A percentile compares a stretch with the other conserved stretches of the same genome.
Evolutionary conservation across 495 filamentous ascomycete species (phyloP).

Genomic region (Bacidia rubella): DNA sequence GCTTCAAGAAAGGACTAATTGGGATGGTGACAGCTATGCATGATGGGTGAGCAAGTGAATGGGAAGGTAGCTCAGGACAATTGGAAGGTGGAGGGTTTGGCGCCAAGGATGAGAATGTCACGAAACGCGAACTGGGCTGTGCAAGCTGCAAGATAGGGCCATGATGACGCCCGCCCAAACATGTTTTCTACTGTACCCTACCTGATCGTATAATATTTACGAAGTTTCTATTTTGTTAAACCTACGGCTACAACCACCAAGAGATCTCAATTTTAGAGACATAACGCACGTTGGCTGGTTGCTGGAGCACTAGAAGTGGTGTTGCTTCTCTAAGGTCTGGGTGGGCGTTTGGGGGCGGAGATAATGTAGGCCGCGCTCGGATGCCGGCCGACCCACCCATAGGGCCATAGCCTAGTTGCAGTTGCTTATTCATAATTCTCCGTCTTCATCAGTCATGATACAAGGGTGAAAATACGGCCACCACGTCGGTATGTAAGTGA

Average conservation of each 20-base stretch:
- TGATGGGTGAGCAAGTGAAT: conserved; percentile 14
- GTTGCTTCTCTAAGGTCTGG: background rate
- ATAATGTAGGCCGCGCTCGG: background rate
- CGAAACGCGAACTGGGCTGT: background rate
- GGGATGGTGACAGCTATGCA: background rate
- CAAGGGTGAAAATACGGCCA: too few species aligned
- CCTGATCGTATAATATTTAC: too few species aligned
- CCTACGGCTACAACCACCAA: too few species aligned
- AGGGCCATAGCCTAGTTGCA: background rate
- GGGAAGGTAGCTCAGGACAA: conserved; percentile 15
- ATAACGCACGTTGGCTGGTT: background rate
- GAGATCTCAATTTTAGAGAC: background rate
- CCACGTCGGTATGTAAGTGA: too few species aligned
- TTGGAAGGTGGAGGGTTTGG: conserved; percentile 11
- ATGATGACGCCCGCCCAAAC: background rate
- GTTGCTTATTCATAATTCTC: too few species aligned
- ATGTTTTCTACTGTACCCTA: too few species aligned
- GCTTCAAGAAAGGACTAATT: conserved; percentile 1
- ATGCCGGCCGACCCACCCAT: background rate
- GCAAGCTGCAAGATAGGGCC: background rate
- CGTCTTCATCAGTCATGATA: too few species aligned
- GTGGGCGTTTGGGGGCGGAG: background rate
- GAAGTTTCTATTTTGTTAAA: too few species aligned
- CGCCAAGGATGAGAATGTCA: conserved; percentile 7
- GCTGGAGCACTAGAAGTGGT: background rate